A percentile compares a stretch with the other conserved stretches of the same genome.
These are phyloP conservation scores for Jatropha curcas DNA, from an alignment of 345 rosid genomes.

Conservation along the genomic window DNA sequence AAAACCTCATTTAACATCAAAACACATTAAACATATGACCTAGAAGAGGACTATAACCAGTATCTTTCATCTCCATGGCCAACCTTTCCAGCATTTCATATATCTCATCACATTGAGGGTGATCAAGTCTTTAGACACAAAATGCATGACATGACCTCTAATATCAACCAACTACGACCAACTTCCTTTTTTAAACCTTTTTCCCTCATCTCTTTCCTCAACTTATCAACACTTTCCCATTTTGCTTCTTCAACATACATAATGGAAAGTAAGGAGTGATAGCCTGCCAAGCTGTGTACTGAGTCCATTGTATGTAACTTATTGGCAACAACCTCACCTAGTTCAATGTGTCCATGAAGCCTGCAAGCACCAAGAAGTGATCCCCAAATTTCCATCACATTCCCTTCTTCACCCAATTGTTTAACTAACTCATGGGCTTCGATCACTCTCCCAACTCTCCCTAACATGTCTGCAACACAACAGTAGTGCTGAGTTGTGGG, in stretches of 20 bases:
- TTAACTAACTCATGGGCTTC: conserved; percentile 81
- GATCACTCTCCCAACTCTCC: conserved; percentile 71
- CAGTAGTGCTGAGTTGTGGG: conserved; percentile 76
- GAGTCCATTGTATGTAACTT: conserved; percentile 51
- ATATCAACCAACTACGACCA: conserved; percentile 72
- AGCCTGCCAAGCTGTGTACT: conserved; percentile 49
- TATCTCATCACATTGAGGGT: conserved; percentile 50
- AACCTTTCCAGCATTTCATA: conserved; percentile 54
- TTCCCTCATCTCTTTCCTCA: conserved; percentile 74
- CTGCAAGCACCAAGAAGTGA: conserved; percentile 82
- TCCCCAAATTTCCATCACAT: conserved; percentile 76
- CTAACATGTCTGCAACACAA: conserved; percentile 84
- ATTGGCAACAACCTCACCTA: conserved; percentile 61
- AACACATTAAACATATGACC: background rate
- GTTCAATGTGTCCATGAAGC: conserved; percentile 57
- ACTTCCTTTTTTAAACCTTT: conserved; percentile 70
- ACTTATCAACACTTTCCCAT: conserved; percentile 63
- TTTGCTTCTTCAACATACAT: conserved; percentile 76
- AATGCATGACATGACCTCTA: conserved; percentile 53
- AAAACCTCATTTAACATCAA: background rate
- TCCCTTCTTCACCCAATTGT: conserved; percentile 67
- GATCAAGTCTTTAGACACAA: conserved; percentile 68
- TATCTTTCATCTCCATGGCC: conserved; percentile 51
- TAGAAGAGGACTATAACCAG: conserved; percentile 17
- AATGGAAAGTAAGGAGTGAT: conserved; percentile 82